Conservation (phyloP, 768 basidiomycete genomes). For the Rhodotorula toruloides region DNA sequence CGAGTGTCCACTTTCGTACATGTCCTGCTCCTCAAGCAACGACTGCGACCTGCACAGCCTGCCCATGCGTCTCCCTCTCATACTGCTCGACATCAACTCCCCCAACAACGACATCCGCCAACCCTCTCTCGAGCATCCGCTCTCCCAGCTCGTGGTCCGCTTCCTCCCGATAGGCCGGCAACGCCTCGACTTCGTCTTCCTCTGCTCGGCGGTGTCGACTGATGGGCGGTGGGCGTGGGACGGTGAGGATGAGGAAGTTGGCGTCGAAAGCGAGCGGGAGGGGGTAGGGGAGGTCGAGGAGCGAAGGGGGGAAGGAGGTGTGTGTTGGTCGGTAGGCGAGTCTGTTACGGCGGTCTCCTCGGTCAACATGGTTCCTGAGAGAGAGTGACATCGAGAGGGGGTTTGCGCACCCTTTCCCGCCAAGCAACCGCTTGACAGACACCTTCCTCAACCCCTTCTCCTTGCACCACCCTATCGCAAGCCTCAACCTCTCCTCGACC, state of each 20-base stretch:
- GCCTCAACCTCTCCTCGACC: constrained; percentile 18
- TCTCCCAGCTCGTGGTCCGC: neutral
- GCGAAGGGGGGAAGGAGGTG: constrained; percentile 1
- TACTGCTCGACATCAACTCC: neutral
- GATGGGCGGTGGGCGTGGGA: constrained; percentile 3
- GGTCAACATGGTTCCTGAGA: too few species aligned
- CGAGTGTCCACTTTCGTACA: neutral
- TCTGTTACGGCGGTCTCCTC: neutral
- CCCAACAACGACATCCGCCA: neutral
- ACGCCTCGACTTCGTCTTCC: constrained; percentile 5
- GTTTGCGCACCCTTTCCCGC: constrained; percentile 12
- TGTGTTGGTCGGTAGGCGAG: neutral
- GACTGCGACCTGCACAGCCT: too few species aligned
- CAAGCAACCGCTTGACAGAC: constrained; percentile 10
- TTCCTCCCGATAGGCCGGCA: neutral
- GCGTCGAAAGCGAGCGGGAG: constrained; percentile 13
- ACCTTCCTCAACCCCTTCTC: neutral
- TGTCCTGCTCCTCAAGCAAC: too few species aligned
- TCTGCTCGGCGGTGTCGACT: neutral
- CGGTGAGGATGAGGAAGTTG: constrained; percentile 9
- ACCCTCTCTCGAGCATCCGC: neutral
- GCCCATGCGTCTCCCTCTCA: neutral
- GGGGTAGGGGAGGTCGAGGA: constrained; percentile 29
- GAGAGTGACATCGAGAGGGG: neutral
- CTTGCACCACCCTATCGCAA: constrained; percentile 18